Base-by-base conservation (phyloP, 2,329 filamentous ascomycete species). In the Teratosphaeria zuluensis region DNA sequence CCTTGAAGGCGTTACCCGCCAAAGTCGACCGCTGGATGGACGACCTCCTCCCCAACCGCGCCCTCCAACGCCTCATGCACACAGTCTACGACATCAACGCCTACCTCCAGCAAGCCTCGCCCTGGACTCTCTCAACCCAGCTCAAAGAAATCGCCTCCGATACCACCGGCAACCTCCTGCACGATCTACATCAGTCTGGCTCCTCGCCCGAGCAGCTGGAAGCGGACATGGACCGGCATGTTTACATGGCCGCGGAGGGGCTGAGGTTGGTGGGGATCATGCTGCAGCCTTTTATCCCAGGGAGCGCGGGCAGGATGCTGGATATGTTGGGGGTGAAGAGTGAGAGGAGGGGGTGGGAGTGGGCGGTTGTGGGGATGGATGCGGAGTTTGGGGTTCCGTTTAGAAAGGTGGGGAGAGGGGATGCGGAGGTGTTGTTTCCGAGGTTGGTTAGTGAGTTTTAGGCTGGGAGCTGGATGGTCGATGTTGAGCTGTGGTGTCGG, bases 231-330 rank as follows among this genome's bases (percentile, higher is more conserved):
- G 76, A 86, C 63, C 77, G 79, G 65, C 80, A 82, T 42, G 78
- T 99, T 31, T 96, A 84, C 71, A 79, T 87, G 51, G 78, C 80
- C 51, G 82, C 86, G 8, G 94, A 99, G 74, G 82, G 87, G 4
- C 72, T 96, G 53, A 87, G 94, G 42, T 83, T 96, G 28, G 78
- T 80, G 0, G 90, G 86, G 14, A 96, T 99, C 65, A 77, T 97
- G 53, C 77, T 99, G 52, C 92, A 96, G 72, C 91, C 94, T 1
- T 89, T 92, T 69, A 95, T 99, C 81, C 94, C 94, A 0, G 79
- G 77, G 48, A 95, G 95, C 73, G 82, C 90, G 53, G 74, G 75
- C 11, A 76, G 83, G 64, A 74, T 96, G 33, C 81, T 99, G 0
- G 87, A 96, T 70, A 81, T 87, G 67, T 77, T 99, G 8, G 87